A percentile compares a stretch with the other conserved stretches of the same genome.
Conservation (phyloP, 2,329 filamentous ascomycete species). For the Fonsecaea nubica region DNA sequence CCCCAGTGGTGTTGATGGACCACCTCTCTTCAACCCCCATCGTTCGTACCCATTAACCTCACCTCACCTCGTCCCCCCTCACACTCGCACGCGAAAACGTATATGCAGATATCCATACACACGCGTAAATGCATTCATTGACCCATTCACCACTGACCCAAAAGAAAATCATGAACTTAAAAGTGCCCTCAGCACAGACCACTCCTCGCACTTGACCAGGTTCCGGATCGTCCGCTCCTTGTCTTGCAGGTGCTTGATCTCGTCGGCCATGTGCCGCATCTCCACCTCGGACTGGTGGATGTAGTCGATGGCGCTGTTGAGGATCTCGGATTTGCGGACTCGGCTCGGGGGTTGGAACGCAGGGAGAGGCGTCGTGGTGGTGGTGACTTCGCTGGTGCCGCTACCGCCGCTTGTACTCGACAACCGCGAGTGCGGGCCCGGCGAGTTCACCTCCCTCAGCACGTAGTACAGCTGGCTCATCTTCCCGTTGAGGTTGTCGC, state of each 20-base stretch:
- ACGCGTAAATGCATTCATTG: too few species aligned
- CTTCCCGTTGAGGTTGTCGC: conserved; percentile 39
- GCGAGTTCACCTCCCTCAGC: conserved; percentile 25
- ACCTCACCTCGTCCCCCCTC: too few species aligned
- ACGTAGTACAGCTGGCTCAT: conserved; percentile 37
- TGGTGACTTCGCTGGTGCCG: not conserved
- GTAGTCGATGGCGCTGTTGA: conserved; percentile 39
- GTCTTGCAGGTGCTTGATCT: conserved; percentile 35
- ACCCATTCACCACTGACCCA: too few species aligned
- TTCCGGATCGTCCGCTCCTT: conserved; percentile 34
- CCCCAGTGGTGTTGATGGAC: too few species aligned
- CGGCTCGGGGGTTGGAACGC: conserved; percentile 28
- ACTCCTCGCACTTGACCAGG: conserved; percentile 35
- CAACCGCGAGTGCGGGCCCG: conserved; percentile 18
- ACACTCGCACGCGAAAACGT: not conserved
- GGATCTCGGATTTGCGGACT: conserved; percentile 37
- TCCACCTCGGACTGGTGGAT: conserved; percentile 36
- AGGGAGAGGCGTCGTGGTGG: not conserved
- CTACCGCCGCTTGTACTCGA: conserved; percentile 14
- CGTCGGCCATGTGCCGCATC: conserved; percentile 37
- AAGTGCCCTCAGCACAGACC: conserved; percentile 27
- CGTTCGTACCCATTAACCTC: too few species aligned
- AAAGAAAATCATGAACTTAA: not conserved
- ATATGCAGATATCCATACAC: too few species aligned
- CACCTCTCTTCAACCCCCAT: too few species aligned